Evolutionary conservation across 2,329 filamentous ascomycete genomes (phyloP), one percentile per base, ranked within the genome.

Genomic region (Aspergillus phoenicis): DNA sequence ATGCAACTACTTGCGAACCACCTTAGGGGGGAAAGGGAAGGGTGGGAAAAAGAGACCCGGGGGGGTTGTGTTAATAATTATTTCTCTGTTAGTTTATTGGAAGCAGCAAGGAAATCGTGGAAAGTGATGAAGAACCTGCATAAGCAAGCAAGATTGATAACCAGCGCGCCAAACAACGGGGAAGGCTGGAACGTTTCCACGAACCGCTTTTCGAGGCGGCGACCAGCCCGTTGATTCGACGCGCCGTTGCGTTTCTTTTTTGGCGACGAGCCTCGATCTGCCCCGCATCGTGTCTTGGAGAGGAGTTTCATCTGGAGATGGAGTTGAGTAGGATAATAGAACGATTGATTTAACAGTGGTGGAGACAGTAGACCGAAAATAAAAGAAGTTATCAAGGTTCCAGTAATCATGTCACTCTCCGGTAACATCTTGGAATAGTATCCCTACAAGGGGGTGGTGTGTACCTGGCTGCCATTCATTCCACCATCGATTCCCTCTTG

Each of bases 231-330:
- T 61, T 62, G 59, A 66, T 66, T 61, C 62, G 56, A 60, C 59
- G 61, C 63, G 56, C 52, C 45, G 38, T 39, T 26, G 33, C 51
- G 17, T 59, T 59, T 36, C 33, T 36, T 36, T 36, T 36, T 58
- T 45, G 56, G 60, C 33, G 54, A 64, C 62, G 61, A 68, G 60
- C 62, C 64, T 66, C 63, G 65, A 67, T 65, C 64, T 60, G 66
- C 65, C 66, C 66, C 65, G 66, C 66, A 64, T 65, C 59, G 61
- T 36, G 0, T 11, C 49, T 61, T 59, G 51, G 54, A 22, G 57
- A 39, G 26, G 26, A 47, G 20, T 28, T 51, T 17, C 20, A 49
- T 30, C 10, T n/a, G 45, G 15, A 28, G 24, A 28, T 7, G 22
- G 13, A 24, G 45, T 11, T 15, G n/a, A 15, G 24, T 8, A 15